These are phyloP conservation scores for Globomyces sp. DNA, from an alignment of 371 early-diverging fungal genomes.

Conservation along the genomic window DNA sequence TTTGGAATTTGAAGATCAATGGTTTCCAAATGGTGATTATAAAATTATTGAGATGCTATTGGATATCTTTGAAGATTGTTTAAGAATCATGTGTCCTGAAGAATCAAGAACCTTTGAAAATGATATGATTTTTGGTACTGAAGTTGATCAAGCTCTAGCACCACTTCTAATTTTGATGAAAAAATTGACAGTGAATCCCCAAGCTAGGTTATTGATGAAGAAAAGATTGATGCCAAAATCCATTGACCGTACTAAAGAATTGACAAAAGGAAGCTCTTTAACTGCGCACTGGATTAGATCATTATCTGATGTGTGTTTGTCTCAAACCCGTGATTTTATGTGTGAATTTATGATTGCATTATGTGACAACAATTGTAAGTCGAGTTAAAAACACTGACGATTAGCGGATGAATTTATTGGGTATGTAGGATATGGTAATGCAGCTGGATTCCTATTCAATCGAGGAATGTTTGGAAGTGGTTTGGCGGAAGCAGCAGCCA, in stretches of 20 bases:
- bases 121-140: slow-evolving; percentile 16
- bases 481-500: slow-evolving; percentile 37
- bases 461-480: slow-evolving; percentile 26
- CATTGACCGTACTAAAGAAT: slow-evolving; percentile 71
- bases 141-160: slow-evolving; percentile 52
- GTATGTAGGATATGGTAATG: slow-evolving; percentile 90
- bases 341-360: slow-evolving; percentile 73
- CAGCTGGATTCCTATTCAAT: slow-evolving; percentile 75
- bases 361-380: slow-evolving; percentile 76
- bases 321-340: slow-evolving; percentile 62
- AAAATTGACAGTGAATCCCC: slow-evolving; percentile 51
- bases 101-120: slow-evolving; percentile 9
- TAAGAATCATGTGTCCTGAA: slow-evolving; percentile 25
- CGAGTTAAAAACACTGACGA: neutral
- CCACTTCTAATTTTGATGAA: slow-evolving; percentile 62
- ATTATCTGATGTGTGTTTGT: slow-evolving; percentile 64
- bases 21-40: slow-evolving; percentile 42
- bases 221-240: slow-evolving; percentile 45
- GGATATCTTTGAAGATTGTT: slow-evolving; percentile 48
- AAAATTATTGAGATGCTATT: slow-evolving; percentile 35
- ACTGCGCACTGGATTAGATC: slow-evolving; percentile 68
- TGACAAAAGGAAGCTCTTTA: slow-evolving; percentile 67
- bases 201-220: slow-evolving; percentile 39
- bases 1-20: slow-evolving; percentile 34
- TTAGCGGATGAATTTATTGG: slow-evolving; percentile 48